phyloP scores from a whole-genome alignment of 345 rosid species.

The Trapa incisa region DNA sequence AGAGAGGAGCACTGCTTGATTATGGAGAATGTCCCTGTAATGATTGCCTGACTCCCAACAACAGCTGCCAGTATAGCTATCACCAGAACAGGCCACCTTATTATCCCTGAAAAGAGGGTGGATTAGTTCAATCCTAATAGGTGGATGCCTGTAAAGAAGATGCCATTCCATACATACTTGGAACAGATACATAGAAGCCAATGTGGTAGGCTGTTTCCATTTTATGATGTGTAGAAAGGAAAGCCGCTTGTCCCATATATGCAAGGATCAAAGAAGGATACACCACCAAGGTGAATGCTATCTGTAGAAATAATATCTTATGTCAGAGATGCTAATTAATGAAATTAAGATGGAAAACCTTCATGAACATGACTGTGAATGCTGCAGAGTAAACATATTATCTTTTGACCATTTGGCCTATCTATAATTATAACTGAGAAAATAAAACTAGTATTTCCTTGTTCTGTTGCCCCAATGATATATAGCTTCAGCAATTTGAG shows the following conservation, averaged over 20 bases:
- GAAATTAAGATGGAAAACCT: background rate
- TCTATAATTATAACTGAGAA: too few relatives aligned
- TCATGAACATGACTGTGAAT: background rate
- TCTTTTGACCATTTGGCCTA: too few relatives aligned
- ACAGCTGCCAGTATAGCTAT: slow-evolving; percentile 95
- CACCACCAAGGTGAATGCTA: slow-evolving; percentile 81
- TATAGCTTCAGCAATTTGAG: too few relatives aligned
- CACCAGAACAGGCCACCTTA: slow-evolving; percentile 92
- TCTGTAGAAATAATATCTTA: slow-evolving; percentile 31
- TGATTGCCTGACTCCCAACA: slow-evolving; percentile 93
- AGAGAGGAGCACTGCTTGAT: slow-evolving; percentile 89
- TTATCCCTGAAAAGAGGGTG: slow-evolving; percentile 35
- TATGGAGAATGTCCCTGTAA: slow-evolving; percentile 94
- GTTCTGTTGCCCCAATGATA: too few relatives aligned
- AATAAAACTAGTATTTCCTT: too few relatives aligned
- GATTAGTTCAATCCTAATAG: background rate
- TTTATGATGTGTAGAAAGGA: slow-evolving; percentile 70
- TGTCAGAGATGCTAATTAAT: background rate
- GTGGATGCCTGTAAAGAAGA: background rate
- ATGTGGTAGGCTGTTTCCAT: slow-evolving; percentile 45
- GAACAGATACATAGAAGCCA: slow-evolving; percentile 93
- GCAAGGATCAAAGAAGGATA: slow-evolving; percentile 94
- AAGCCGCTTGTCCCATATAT: slow-evolving; percentile 99
- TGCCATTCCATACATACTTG: slow-evolving; percentile 32
- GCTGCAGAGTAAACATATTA: background rate